Percentiles rank a stretch among this genome's conserved stretches.
Conservation (phyloP, 805 yeast genomes). For the Deakozyma indianensis region DNA sequence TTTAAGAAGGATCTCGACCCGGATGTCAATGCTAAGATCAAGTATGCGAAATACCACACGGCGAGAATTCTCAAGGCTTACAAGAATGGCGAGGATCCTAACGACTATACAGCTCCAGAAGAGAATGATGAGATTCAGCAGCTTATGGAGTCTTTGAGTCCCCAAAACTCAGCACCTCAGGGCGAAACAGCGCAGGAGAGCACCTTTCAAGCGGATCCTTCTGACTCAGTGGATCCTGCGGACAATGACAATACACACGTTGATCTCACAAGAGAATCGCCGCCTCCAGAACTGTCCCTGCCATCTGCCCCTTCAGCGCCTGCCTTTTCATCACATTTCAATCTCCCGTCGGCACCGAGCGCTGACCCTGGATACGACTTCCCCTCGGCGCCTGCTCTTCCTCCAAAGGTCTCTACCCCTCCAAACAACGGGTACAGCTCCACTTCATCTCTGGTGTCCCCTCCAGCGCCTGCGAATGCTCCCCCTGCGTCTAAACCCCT, state of each 20-base stretch:
- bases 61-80: conserved; percentile 38
- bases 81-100: conserved; percentile 41
- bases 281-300: neutral
- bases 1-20: conserved; percentile 18
- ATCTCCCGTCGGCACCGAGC: conserved; percentile 1
- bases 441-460: neutral
- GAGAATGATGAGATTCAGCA: conserved; percentile 12
- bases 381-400: neutral
- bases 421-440: neutral
- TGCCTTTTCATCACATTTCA: neutral
- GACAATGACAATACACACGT: neutral
- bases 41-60: conserved; percentile 51
- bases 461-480: neutral
- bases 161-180: conserved; percentile 9
- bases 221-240: conserved; percentile 3
- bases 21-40: conserved; percentile 31
- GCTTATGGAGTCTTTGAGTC: conserved; percentile 5
- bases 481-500: conserved; percentile 4
- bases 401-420: neutral
- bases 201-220: neutral
- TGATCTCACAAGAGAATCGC: neutral
- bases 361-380: neutral
- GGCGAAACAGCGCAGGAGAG: neutral
- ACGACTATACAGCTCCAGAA: conserved; percentile 33
- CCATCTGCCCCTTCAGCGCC: conserved; percentile 1